A percentile compares a stretch with the other conserved stretches of the same genome.
Evolutionary conservation across 371 early-diverging fungal species (phyloP).

Genomic region (Zopfochytrium polystomum): DNA sequence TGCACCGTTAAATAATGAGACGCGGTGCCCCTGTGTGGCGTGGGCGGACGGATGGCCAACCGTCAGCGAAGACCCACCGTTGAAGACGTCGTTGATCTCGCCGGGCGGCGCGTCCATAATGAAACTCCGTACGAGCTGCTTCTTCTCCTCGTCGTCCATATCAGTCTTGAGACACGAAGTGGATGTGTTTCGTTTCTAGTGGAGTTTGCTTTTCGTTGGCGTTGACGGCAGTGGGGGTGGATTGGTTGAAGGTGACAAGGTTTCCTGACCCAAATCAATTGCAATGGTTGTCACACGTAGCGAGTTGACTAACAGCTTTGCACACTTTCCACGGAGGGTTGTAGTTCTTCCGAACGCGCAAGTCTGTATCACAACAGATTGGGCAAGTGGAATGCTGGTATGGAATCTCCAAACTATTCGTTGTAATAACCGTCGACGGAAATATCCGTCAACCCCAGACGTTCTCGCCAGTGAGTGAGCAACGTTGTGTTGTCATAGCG

Average conservation of each 20-base stretch:
- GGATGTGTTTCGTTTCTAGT: constrained; percentile 93
- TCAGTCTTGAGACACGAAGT: constrained; percentile 96
- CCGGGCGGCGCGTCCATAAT: constrained; percentile 82
- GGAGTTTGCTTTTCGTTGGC: background rate
- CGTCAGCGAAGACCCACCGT: constrained; percentile 57
- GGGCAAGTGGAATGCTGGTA: no score
- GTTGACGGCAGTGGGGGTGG: background rate
- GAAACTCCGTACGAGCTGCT: background rate
- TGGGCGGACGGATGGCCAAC: background rate
- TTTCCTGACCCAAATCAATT: background rate
- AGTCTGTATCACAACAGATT: no score
- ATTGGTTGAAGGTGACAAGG: background rate
- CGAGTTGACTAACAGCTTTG: background rate
- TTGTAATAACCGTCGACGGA: no score
- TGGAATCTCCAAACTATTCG: no score
- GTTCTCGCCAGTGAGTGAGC: no score
- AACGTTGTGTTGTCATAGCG: no score
- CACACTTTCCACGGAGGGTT: background rate
- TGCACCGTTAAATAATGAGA: no score
- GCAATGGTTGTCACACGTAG: background rate
- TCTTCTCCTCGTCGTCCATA: constrained; percentile 89
- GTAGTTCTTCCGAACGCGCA: background rate
- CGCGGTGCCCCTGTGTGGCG: background rate
- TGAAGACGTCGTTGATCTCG: constrained; percentile 93
- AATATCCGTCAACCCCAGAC: no score